A percentile compares a stretch with the other conserved stretches of the same genome.
Conservation (phyloP, 306 rosid genomes). For the Fragaria vesca region DNA sequence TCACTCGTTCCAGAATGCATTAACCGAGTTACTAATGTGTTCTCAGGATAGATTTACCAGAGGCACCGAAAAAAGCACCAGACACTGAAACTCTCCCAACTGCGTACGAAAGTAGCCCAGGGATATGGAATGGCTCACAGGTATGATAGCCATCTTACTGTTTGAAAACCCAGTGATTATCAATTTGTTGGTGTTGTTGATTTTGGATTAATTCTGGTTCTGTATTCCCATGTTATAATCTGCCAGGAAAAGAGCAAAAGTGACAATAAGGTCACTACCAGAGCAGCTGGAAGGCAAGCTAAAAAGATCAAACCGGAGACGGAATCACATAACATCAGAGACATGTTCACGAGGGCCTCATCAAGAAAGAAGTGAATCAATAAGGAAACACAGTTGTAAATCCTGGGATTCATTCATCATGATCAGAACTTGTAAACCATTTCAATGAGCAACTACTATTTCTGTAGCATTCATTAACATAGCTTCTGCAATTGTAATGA, state of each 20-base stretch:
- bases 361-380: constrained; percentile 44
- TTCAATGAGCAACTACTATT: neutral
- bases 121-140: constrained; percentile 36
- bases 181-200: neutral
- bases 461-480: neutral
- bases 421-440: neutral
- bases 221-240: neutral
- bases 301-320: constrained; percentile 76
- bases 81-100: constrained; percentile 25
- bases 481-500: neutral
- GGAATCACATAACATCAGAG: constrained; percentile 70
- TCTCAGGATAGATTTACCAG: constrained; percentile 71
- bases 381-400: neutral
- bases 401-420: neutral
- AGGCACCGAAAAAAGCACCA: constrained; percentile 55
- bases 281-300: constrained; percentile 53
- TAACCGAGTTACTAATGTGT: constrained; percentile 8
- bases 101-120: constrained; percentile 34
- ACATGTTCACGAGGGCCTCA: constrained; percentile 74
- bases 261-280: constrained; percentile 38
- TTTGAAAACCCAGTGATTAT: neutral
- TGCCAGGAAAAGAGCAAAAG: constrained; percentile 46
- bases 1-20: constrained; percentile 19
- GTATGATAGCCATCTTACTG: constrained; percentile 31
- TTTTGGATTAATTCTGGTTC: constrained; percentile 9